Base-by-base conservation (phyloP, 2,329 filamentous ascomycete species). In the Claviceps maximensis region DNA sequence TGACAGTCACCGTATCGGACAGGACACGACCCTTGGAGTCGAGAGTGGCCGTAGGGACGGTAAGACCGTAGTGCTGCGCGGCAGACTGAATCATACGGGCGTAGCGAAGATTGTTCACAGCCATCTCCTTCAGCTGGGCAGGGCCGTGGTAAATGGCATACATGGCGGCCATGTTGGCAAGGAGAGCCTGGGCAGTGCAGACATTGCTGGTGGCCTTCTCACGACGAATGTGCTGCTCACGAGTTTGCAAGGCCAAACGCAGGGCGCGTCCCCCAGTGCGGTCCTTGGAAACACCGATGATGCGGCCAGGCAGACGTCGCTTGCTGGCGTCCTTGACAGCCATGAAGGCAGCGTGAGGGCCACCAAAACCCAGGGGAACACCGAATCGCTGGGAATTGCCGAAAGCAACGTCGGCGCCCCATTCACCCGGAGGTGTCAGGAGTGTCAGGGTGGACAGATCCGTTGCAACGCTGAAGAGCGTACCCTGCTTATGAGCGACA, bases 191-290 rank as follows among this genome's bases (percentile, higher is more conserved):
- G 1, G 91, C 90, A 1, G 91, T 97, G 73, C 91, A 97, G 55
- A 96, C 90, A 65, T 97, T 97, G 74, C 89, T 95, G 1, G 91
- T 97, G 1, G 91, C 91, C 77, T 96, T 96, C 68, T 97, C 91
- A 63, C 91, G 81, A 58, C 91, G 81, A 66, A 97, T 96, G 67
- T 97, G 91, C 73, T 97, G 91, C 71, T 97, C 91, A 61, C 91
- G 79, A 10, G 91, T 96, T 71, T 97, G 91, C 51, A 96, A 73
- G 19, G 91, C 87, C 63, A 96, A 72, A 61, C 91, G 79, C 58
- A 94, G 83, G 5, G 90, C 91, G 13, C 79, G 83, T 57, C 87
- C 81, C 8, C 91, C 91, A 5, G 89, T 75, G 52, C 91, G 80
- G 65, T 97, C 91, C 69, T 94, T 95, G 50, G 91, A 95, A 3